Evolutionary conservation across 2,329 filamentous ascomycete genomes (phyloP), one percentile per base, ranked within the genome.

Genomic region (Aspergillus texensis): DNA sequence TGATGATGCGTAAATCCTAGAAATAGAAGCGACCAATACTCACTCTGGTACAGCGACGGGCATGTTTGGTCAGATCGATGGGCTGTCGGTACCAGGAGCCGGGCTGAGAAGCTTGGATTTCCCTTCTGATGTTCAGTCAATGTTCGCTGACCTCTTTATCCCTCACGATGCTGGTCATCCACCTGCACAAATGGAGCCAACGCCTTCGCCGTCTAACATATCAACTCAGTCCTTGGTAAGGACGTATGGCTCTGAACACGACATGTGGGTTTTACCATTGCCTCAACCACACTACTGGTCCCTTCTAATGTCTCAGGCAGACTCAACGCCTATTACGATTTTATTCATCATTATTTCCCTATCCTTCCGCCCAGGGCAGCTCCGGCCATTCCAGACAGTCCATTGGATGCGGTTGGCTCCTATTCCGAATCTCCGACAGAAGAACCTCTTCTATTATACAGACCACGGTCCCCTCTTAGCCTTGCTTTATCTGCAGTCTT

Each of bases 261-360:
- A 79, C 45, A 79, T 81, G 79, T 80, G 64, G 66, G 78, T 71
- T 57, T 6, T 48, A 21, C 8, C 8, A 11, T 60, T 19, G 52
- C 21, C 32, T 12, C 50, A 30, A n/a, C 32, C 45, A 58, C 56
- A 50, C 6, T 24, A 30, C 50, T 45, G 14, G 30, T 32, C 32
- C 32, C n/a, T 62, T 67, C 68, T 72, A 61, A 73, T 61, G 2
- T 53, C 16, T 16, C 4, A 16, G 1, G 39, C 57, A 82, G 80
- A 67, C 70, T 82, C 56, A 80, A 80, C 64, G 80, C 77, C 41
- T 82, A 82, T 60, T 82, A 82, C 62, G 77, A 79, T 52, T 82
- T 80, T 61, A 78, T 82, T 59, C 80, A 82, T 67, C 61, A 70
- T n/a, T 82, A 80, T 66, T 80, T 81, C 50, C 80, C 80, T 6